Evolutionary conservation across 257 asterid species (phyloP), one percentile per base, ranked within the genome.

Genomic region (Fraxinus anomala): DNA sequence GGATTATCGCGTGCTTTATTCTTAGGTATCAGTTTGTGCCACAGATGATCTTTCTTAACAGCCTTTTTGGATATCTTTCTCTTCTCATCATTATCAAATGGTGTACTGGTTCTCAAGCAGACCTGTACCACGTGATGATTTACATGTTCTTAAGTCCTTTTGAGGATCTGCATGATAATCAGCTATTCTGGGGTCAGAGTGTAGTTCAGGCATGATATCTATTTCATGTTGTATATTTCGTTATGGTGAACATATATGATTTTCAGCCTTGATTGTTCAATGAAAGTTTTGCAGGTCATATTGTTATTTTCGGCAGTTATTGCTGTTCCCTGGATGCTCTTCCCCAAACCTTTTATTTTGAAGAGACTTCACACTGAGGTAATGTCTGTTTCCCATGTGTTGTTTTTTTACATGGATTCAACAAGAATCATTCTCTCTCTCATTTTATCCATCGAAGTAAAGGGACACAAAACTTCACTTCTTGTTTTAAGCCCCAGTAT

Each of bases 261-360:
- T 42, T 79, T 61, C 47, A 73, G 73, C 59, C 56, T 76, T 74
- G 61, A 76, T 74, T 83, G 31, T 72, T 26, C 1, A 30, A 66
- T 49, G 75, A 31, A 59, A 61, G 13, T 71, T 63, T 76, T 83
- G 82, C 92, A 94, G 98, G 92, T 94, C 76, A 28, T 89, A 61
- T 79, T 94, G 87, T 85, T 94, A 88, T 87, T 94, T 74, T 79
- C 83, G 72, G 98, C 98, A 80, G 71, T 91, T 80, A 87, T 92
- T 80, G 97, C 97, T 82, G 98, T 94, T 83, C 98, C 98, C 13
- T 94, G 98, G 97, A 94, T 94, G 98, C 98, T 94, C 82, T 94
- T 94, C 78, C 98, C 98, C 19, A 94, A 94, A 85, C 98, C 98
- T 86, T 94, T 92, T 77, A 92, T 94, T 83, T 82, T 94, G 82